phyloP scores from a whole-genome alignment of 1,284 basidiomycete species.

The Heterobasidion parviporum region DNA sequence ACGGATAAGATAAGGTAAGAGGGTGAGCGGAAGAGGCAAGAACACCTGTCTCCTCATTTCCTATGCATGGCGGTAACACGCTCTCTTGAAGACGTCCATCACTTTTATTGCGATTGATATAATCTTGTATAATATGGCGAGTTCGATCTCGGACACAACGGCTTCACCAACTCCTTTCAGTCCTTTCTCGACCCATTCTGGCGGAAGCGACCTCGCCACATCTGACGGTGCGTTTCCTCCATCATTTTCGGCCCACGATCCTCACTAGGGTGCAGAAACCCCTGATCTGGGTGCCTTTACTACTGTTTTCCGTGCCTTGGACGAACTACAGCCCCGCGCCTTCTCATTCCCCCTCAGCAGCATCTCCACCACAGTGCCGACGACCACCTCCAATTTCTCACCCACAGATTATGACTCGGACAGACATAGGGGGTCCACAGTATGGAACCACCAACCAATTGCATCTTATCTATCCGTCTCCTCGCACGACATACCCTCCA shows the following conservation, averaged over 20 bases:
- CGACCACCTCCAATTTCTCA: constrained; percentile 22
- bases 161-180: constrained; percentile 38
- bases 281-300: constrained; percentile 73
- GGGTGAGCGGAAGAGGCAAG: too few species aligned
- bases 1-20: too few species aligned
- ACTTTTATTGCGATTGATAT: not conserved
- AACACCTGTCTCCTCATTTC: not conserved
- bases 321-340: constrained; percentile 39
- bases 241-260: constrained; percentile 4
- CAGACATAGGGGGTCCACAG: constrained; percentile 41
- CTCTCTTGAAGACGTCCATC: not conserved
- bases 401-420: constrained; percentile 36
- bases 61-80: not conserved
- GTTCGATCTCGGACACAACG: constrained; percentile 30
- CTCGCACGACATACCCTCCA: constrained; percentile 15
- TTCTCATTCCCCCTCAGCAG: constrained; percentile 11
- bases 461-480: constrained; percentile 44
- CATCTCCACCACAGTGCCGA: constrained; percentile 20
- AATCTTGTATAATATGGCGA: constrained; percentile 16
- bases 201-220: constrained; percentile 48
- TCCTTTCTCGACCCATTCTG: constrained; percentile 41
- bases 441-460: constrained; percentile 58
- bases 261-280: constrained; percentile 35
- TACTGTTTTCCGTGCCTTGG: constrained; percentile 61
- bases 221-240: constrained; percentile 47